Conservation (phyloP, 371 early-diverging fungal genomes). For the Haplosporangium sp. region DNA sequence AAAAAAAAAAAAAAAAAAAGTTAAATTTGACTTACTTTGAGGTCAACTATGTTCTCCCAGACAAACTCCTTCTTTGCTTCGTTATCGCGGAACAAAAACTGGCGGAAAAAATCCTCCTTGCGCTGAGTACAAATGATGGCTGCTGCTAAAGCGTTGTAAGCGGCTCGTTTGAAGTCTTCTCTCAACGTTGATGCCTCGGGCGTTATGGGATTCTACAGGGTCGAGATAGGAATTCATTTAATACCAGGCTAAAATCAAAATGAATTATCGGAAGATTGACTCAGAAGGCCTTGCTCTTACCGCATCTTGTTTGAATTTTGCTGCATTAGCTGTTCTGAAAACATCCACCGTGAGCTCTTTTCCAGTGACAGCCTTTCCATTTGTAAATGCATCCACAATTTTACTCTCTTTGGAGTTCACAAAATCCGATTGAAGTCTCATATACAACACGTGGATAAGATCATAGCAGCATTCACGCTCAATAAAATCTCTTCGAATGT, state of each 20-base stretch:
- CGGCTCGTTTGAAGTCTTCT: conserved; percentile 65
- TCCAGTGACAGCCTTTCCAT: conserved; percentile 30
- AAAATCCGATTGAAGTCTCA: conserved; percentile 51
- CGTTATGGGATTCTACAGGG: conserved; percentile 26
- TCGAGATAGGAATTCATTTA: too few relatives aligned
- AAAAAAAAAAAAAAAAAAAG: not conserved
- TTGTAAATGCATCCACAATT: conserved; percentile 49
- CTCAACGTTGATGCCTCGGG: conserved; percentile 35
- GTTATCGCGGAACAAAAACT: conserved; percentile 62
- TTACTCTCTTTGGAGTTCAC: conserved; percentile 58
- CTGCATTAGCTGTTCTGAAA: conserved; percentile 51
- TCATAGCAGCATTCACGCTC: conserved; percentile 62
- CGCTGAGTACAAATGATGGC: conserved; percentile 67
- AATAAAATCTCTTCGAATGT: conserved; percentile 57
- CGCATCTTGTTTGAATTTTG: conserved; percentile 47
- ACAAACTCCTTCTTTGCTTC: conserved; percentile 55
- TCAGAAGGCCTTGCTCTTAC: conserved; percentile 7
- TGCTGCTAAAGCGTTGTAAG: conserved; percentile 70
- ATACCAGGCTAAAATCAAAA: too few relatives aligned
- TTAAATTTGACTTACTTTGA: conserved; percentile 15
- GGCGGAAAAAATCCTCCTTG: conserved; percentile 59
- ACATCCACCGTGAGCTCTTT: conserved; percentile 53
- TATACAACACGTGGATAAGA: conserved; percentile 55
- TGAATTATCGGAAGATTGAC: not conserved
- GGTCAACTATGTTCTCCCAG: conserved; percentile 70